Conservation (phyloP, 108 stramenopile species). For the Stephanodiscus minutulus region DNA sequence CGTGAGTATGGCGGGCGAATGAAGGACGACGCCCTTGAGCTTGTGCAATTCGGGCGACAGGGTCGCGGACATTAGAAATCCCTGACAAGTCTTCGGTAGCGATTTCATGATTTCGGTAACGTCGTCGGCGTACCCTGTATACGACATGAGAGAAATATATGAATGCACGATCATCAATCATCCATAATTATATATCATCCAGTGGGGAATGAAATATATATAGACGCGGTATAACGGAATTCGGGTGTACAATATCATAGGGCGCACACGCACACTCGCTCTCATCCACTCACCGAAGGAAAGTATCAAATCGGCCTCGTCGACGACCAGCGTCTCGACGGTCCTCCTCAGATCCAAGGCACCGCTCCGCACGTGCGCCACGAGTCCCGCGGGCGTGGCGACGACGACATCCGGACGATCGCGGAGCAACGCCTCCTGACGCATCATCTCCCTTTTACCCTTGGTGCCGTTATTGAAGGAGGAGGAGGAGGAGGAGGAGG, state of each 20-base stretch:
- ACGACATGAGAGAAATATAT: not conserved
- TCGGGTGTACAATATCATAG: too few species aligned
- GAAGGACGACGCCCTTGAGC: conserved; percentile 91
- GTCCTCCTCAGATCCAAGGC: conserved; percentile 56
- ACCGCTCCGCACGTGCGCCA: conserved; percentile 71
- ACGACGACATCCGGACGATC: conserved; percentile 80
- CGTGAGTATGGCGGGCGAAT: conserved; percentile 93
- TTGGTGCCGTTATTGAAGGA: too few species aligned
- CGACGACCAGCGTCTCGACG: conserved; percentile 92
- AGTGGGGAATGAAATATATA: too few species aligned
- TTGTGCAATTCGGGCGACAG: conserved; percentile 89
- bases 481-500: too few species aligned
- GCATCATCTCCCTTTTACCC: conserved; percentile 43
- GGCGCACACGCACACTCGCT: too few species aligned
- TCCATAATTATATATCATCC: too few species aligned
- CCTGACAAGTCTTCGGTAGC: conserved; percentile 94
- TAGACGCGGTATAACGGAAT: too few species aligned
- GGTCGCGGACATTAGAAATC: conserved; percentile 98
- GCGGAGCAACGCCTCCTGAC: conserved; percentile 79
- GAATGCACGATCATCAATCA: not conserved
- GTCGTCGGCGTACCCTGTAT: conserved; percentile 88
- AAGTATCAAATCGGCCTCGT: conserved; percentile 98
- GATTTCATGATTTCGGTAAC: conserved; percentile 80
- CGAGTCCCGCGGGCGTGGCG: conserved; percentile 76
- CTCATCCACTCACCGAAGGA: conserved; percentile 79